Evolutionary conservation across 2,329 filamentous ascomycete species (phyloP).

Genomic region (Aspergillus candidus): DNA sequence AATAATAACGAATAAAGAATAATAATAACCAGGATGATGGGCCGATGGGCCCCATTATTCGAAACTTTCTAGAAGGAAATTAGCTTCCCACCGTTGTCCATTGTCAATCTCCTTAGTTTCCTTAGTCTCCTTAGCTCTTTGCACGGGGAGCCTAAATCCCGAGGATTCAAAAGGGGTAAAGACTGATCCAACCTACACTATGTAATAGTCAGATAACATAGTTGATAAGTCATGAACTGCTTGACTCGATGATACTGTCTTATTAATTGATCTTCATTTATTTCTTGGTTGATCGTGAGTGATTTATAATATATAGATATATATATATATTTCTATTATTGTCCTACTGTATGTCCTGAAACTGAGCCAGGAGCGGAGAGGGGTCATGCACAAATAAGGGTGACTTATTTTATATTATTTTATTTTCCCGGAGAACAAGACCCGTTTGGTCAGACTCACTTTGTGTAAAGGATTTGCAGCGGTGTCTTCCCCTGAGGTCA

Average conservation of each 20-base stretch:
- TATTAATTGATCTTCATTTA: too few relatives aligned
- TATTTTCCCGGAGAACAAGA: not conserved
- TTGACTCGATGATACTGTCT: too few relatives aligned
- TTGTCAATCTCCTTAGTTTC: constrained; percentile 16
- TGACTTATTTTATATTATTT: too few relatives aligned
- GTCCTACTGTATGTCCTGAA: too few relatives aligned
- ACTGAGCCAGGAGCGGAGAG: too few relatives aligned
- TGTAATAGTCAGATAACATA: not conserved
- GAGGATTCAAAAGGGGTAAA: constrained; percentile 12
- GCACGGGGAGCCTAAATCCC: not conserved
- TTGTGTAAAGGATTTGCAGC: constrained; percentile 2
- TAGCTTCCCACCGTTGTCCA: constrained; percentile 24
- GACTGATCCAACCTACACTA: not conserved
- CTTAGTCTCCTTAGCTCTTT: not conserved
- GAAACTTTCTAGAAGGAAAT: constrained; percentile 33
- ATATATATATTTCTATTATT: too few relatives aligned
- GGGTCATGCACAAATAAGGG: too few relatives aligned
- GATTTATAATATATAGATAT: too few relatives aligned
- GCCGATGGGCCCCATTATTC: constrained; percentile 12
- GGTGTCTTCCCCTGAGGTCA: not conserved
- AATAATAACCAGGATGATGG: constrained; percentile 2
- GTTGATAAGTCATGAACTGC: too few relatives aligned
- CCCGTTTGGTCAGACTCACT: not conserved
- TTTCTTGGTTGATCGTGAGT: too few relatives aligned
- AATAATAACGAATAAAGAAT: constrained; percentile 2